Evolutionary conservation across 805 yeast genomes (phyloP), one percentile per base, ranked within the genome.

Genomic region (Diddensiella caesifluorescens): DNA sequence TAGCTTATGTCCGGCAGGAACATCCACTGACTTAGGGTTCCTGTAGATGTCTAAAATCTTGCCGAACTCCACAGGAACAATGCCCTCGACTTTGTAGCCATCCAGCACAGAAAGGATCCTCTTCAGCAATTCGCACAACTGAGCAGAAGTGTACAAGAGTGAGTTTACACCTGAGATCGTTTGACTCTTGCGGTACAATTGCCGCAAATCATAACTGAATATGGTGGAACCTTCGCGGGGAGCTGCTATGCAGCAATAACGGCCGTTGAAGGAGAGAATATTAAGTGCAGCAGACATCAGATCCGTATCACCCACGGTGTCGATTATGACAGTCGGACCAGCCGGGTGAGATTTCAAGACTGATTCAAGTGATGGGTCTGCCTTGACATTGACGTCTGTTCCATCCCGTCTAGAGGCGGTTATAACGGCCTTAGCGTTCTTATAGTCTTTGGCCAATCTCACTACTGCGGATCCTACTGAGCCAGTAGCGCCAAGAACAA

Each of bases 401-500:
- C n/a, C n/a, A n/a, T n/a, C n/a, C n/a, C n/a, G n/a, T n/a, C n/a
- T n/a, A n/a, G n/a, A n/a, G n/a, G n/a, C n/a, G n/a, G n/a, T n/a
- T n/a, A n/a, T n/a, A n/a, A n/a, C n/a, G n/a, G n/a, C n/a, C n/a
- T n/a, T n/a, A n/a, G n/a, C n/a, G n/a, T n/a, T n/a, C n/a, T n/a
- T n/a, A n/a, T 12, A 31, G 7, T 13, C 39, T 29, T 18, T 10
- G 4, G 39, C 39, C 13, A 38, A 4, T 13, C 16, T 20, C 4
- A 20, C 23, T 4, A 26, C 41, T 5, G 41, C 41, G 4, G 26
- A 20, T 5, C 41, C 41, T 4, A 38, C 41, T 5, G 41, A 25
- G 18, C 41, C 41, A 16, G 19, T 38, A 16, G 39, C 23, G 4
- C 41, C 41, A 15, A 38, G 9, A 10, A 38, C 31, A n/a, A 38